Percentiles rank a stretch among this genome's conserved stretches.
phyloP scores from a whole-genome alignment of 2,329 filamentous ascomycete species.

The Cercospora zeina region DNA sequence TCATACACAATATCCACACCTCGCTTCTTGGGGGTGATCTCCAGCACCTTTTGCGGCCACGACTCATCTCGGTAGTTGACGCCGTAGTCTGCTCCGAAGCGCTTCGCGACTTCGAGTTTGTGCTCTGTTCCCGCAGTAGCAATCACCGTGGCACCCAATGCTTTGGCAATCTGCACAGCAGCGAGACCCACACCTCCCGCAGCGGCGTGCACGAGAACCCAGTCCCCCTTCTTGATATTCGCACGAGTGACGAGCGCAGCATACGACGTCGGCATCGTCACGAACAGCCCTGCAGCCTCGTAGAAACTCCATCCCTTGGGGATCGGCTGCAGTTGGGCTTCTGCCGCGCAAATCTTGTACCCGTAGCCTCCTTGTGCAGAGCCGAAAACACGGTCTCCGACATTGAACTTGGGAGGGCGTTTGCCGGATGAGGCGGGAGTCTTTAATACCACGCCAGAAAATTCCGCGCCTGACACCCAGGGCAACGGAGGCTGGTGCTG shows the following conservation, averaged over 20 bases:
- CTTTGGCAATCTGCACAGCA: constrained; percentile 92
- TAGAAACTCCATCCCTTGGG: constrained; percentile 79
- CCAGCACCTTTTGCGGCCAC: constrained; percentile 70
- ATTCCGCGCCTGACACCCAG: constrained; percentile 85
- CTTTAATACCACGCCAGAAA: constrained; percentile 73
- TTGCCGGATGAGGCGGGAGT: constrained; percentile 53
- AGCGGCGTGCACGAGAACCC: constrained; percentile 86
- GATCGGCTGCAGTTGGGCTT: constrained; percentile 69
- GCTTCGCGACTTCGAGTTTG: constrained; percentile 75
- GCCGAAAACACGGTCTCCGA: constrained; percentile 83
- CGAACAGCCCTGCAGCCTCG: constrained; percentile 84
- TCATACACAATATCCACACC: constrained; percentile 95
- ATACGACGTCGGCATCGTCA: constrained; percentile 89
- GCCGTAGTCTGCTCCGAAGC: constrained; percentile 81
- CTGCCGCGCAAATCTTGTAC: constrained; percentile 67
- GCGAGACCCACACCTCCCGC: constrained; percentile 89
- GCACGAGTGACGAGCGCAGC: constrained; percentile 78
- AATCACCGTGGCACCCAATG: constrained; percentile 86
- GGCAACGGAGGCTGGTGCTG: constrained; percentile 86
- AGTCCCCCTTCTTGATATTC: constrained; percentile 73
- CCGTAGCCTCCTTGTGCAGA: constrained; percentile 84
- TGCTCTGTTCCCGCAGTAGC: constrained; percentile 80
- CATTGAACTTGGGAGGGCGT: constrained; percentile 61
- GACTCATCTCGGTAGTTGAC: constrained; percentile 70
- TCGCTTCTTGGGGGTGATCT: constrained; percentile 68